Evolutionary conservation across 306 rosid genomes (phyloP).

Genomic region (Lathyrus sativus): DNA sequence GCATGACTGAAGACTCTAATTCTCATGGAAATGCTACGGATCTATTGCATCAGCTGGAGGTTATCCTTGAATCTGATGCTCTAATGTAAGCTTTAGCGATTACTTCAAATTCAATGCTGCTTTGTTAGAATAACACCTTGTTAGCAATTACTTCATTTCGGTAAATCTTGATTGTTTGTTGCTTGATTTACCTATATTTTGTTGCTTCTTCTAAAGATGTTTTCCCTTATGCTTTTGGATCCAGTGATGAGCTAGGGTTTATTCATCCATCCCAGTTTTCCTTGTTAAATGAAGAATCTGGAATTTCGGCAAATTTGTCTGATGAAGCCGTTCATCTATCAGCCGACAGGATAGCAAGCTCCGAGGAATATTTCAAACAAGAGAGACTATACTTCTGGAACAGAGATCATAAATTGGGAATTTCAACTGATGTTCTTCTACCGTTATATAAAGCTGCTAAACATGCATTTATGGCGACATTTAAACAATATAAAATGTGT

Average conservation of each 20-base stretch:
- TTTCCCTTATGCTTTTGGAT: conserved; percentile 36
- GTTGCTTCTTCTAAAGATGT: conserved; percentile 25
- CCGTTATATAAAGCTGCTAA: conserved; percentile 63
- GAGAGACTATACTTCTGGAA: conserved; percentile 55
- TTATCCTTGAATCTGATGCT: conserved; percentile 68
- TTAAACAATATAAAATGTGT: conserved; percentile 50
- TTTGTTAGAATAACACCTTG: conserved; percentile 19
- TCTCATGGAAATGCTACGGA: conserved; percentile 38
- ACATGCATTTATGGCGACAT: conserved; percentile 53
- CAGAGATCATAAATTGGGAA: conserved; percentile 81
- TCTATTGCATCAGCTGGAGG: conserved; percentile 65
- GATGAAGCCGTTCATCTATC: conserved; percentile 34
- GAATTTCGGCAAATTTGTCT: conserved; percentile 37
- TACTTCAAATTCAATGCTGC: background rate
- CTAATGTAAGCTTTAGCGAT: conserved; percentile 58
- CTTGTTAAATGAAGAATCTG: conserved; percentile 51
- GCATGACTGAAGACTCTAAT: conserved; percentile 45
- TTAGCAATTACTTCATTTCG: conserved; percentile 2
- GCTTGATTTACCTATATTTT: conserved; percentile 15
- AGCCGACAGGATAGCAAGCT: conserved; percentile 29
- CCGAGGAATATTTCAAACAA: conserved; percentile 38
- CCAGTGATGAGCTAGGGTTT: conserved; percentile 85
- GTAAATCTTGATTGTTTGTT: conserved; percentile 24
- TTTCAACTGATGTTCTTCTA: conserved; percentile 65
- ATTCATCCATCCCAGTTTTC: conserved; percentile 77